Evolutionary conservation across 257 asterid genomes (phyloP), one percentile per base, ranked within the genome.

Genomic region (Mentha longifolia): DNA sequence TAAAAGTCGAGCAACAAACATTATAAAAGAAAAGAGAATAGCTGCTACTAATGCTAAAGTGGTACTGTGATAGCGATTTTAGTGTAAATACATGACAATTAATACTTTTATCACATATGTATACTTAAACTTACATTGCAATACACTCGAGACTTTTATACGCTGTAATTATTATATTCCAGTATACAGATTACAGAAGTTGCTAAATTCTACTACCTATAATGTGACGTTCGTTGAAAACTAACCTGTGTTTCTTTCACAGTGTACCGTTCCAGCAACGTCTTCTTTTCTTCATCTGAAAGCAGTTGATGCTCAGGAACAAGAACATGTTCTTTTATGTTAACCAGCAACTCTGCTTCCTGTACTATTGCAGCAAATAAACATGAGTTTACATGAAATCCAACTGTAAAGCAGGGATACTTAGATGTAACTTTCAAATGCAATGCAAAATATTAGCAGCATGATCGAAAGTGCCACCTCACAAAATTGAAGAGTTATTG

Each of bases 171-270:
- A n/a, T 33, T 25, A 9, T 10, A 56, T 70, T 63, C 43, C 46
- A 39, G 16, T 54, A 22, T 39, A 22, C 20, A 67, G 31, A 25
- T 25, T 39, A n/a, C 20, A 67, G 20, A 25, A 61, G 55, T 61
- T 42, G 30, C 60, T 54, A 42, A 30, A 62, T 51, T 47, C 20
- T 15, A 20, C 60, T 35, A 11, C 42, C 17, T 51, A 22, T 10
- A 19, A 54, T 15, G 15, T n/a, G 16, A 41, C 5, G 59, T 17
- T 13, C 57, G 62, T 55, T n/a, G 46, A 41, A 20, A 76, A 73
- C 80, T 41, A 76, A 89, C 97, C 97, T 90, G 97, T 20, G 95
- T 87, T 74, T 91, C 97, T 65, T 91, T 93, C 78, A 93, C 94
- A 0, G 96, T 91, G 78, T 93, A 91, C 85, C 91, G 79, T 68